Conservation (phyloP, 257 asterid genomes). For the Solanum neorickii region DNA sequence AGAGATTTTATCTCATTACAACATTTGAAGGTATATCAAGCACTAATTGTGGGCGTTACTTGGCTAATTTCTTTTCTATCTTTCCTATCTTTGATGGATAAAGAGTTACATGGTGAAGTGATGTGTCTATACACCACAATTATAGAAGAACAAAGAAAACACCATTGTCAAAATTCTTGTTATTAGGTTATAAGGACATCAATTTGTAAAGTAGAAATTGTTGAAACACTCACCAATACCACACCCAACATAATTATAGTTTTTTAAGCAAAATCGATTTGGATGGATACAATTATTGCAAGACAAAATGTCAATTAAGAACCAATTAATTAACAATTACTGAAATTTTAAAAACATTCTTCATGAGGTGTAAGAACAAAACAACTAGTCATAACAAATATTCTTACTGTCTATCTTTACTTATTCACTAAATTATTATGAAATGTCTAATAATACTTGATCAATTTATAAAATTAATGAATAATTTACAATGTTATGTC, state of each 20-base stretch:
- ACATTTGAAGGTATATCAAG: not conserved
- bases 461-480: too few relatives aligned
- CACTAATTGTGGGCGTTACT: not conserved
- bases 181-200: not conserved
- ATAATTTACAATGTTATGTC: not conserved
- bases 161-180: not conserved
- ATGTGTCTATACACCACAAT: accelerated
- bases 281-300: not conserved
- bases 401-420: accelerated
- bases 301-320: not conserved
- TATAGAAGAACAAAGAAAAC: not conserved
- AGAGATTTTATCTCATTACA: not conserved
- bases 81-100: not conserved
- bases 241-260: not conserved
- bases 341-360: not conserved
- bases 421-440: too few relatives aligned
- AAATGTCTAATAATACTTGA: too few relatives aligned
- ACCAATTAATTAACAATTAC: not conserved
- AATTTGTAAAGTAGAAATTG: not conserved
- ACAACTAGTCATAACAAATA: not conserved
- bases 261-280: not conserved
- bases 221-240: not conserved
- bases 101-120: not conserved
- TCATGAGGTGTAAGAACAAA: not conserved
- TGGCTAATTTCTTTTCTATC: not conserved